Evolutionary conservation across 2,329 filamentous ascomycete species (phyloP).

Genomic region (Alternaria arbusti): DNA sequence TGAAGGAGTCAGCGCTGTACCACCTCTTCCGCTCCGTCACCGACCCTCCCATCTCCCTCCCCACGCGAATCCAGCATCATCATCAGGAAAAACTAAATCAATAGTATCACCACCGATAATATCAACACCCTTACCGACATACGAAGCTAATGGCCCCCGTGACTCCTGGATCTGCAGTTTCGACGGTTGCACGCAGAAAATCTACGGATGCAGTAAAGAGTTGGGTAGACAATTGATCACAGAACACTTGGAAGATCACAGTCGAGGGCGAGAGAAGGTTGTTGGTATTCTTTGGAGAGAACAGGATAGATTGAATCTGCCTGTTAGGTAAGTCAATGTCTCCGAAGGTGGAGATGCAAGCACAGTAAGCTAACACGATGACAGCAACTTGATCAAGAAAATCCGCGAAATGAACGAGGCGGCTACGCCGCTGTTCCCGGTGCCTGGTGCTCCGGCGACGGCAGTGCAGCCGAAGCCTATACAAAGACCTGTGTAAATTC

Average conservation of each 20-base stretch:
- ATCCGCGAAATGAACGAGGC: slow-evolving; percentile 52
- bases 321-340: slow-evolving; percentile 43
- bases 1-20: slow-evolving; percentile 12
- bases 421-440: slow-evolving; percentile 35
- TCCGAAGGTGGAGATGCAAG: background rate
- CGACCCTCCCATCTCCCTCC: slow-evolving; percentile 13
- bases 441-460: background rate
- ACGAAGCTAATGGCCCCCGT: slow-evolving; percentile 58
- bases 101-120: slow-evolving; percentile 28
- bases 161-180: slow-evolving; percentile 72
- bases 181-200: slow-evolving; percentile 68
- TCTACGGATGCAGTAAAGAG: slow-evolving; percentile 66
- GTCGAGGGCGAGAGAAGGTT: slow-evolving; percentile 60
- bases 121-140: slow-evolving; percentile 43
- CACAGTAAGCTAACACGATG: background rate
- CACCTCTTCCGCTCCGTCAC: slow-evolving; percentile 36
- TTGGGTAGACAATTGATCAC: slow-evolving; percentile 64
- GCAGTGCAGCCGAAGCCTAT: slow-evolving; percentile 13
- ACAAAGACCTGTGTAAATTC: slow-evolving; percentile 14
- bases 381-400: slow-evolving; percentile 54
- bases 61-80: background rate
- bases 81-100: slow-evolving; percentile 14
- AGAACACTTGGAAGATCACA: slow-evolving; percentile 68
- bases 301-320: slow-evolving; percentile 47
- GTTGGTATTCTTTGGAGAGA: slow-evolving; percentile 63